A percentile compares a stretch with the other conserved stretches of the same genome.
Evolutionary conservation across 2,329 filamentous ascomycete species (phyloP).

Genomic region (Pseudogymnoascus sp.): DNA sequence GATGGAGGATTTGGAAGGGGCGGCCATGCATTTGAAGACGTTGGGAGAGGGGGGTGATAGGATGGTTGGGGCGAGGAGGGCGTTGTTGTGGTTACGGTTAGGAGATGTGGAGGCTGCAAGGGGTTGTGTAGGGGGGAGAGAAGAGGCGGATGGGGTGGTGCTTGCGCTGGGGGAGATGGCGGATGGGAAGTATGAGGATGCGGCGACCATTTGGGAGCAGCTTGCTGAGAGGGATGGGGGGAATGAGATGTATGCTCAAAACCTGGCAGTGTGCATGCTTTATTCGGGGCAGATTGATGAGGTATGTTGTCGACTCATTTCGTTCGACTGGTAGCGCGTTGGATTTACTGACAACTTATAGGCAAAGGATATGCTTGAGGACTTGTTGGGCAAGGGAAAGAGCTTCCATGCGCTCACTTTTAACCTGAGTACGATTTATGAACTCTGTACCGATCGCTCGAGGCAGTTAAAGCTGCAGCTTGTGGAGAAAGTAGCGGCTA

Average conservation of each 20-base stretch:
- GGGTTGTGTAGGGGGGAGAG: conserved; percentile 14
- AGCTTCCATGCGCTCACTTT: conserved; percentile 77
- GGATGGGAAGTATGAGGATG: conserved; percentile 61
- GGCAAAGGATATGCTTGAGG: conserved; percentile 60
- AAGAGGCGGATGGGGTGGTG: conserved; percentile 39
- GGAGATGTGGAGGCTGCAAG: conserved; percentile 67
- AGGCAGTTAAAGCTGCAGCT: conserved; percentile 61
- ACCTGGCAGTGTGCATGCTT: conserved; percentile 73
- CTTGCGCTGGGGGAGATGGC: conserved; percentile 68
- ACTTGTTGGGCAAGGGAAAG: conserved; percentile 51
- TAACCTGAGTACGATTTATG: conserved; percentile 85
- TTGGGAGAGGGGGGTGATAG: conserved; percentile 37
- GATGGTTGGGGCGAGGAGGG: conserved; percentile 41
- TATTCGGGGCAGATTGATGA: conserved; percentile 72
- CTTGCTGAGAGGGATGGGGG: conserved; percentile 35
- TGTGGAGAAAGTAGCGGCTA: conserved; percentile 58
- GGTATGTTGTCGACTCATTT: conserved; percentile 35
- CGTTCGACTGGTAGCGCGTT: neutral
- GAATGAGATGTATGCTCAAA: conserved; percentile 69
- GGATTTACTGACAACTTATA: conserved; percentile 31
- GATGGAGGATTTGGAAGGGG: conserved; percentile 81
- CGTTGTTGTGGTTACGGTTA: conserved; percentile 68
- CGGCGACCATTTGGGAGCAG: conserved; percentile 51
- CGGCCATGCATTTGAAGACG: conserved; percentile 60
- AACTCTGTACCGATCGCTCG: conserved; percentile 75